These are phyloP conservation scores for Aspergillus hancockii DNA, from an alignment of 495 filamentous ascomycete genomes.

Conservation along the genomic window DNA sequence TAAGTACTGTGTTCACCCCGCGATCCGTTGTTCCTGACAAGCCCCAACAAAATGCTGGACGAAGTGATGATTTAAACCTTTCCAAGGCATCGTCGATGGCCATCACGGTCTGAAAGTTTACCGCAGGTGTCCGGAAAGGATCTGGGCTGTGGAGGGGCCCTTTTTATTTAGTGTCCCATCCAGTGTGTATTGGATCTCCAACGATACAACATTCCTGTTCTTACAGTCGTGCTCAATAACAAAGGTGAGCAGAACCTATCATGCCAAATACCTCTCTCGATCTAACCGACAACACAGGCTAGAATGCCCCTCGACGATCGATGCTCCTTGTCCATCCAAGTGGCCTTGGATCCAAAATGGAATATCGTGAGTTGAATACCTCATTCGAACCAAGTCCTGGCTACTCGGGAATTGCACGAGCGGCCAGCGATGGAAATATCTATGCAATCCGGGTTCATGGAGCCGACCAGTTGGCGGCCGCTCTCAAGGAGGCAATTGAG, in stretches of 20 bases:
- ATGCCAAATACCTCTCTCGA: background rate
- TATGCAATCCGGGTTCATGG: conserved; percentile 56
- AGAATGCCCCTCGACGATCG: conserved; percentile 72
- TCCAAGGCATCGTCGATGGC: conserved; percentile 9
- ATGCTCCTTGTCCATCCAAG: conserved; percentile 72
- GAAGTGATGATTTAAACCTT: conserved; percentile 4
- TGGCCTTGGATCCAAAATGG: conserved; percentile 65
- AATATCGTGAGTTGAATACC: too few relatives aligned
- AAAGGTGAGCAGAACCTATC: conserved; percentile 47
- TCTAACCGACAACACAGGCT: conserved; percentile 41
- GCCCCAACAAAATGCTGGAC: background rate
- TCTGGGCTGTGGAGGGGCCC: conserved; percentile 82
- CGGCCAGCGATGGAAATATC: conserved; percentile 68
- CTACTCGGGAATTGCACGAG: conserved; percentile 82
- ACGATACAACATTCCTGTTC: conserved; percentile 83
- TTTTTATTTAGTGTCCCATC: conserved; percentile 83
- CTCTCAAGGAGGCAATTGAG: conserved; percentile 60
- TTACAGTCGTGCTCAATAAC: conserved; percentile 89
- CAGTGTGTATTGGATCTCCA: conserved; percentile 86
- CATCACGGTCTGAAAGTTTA: conserved; percentile 10
- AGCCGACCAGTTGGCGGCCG: conserved; percentile 39
- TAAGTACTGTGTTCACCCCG: background rate
- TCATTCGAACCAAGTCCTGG: conserved; percentile 76
- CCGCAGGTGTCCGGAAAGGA: too few relatives aligned
- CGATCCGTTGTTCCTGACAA: too few relatives aligned